A percentile compares a stretch with the other conserved stretches of the same genome.
Conservation (phyloP, 148 eudicot genomes). For the Chenopodium quinoa region DNA sequence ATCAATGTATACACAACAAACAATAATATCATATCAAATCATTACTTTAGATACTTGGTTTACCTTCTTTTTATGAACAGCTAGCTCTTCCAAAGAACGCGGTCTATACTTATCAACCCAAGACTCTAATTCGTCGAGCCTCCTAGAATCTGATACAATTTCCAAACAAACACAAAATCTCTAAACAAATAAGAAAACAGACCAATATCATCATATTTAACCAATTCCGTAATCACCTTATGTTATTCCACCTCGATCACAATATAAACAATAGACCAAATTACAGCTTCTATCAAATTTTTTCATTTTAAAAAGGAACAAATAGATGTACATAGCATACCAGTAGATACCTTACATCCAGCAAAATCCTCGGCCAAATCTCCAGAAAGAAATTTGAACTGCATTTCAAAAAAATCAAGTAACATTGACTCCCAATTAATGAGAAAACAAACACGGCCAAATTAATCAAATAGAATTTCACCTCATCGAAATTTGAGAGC, state of each 20-base stretch:
- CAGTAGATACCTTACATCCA: constrained; percentile 79
- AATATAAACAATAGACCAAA: not conserved
- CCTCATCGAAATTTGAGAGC: constrained; percentile 30
- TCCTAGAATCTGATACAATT: constrained; percentile 44
- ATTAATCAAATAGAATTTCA: not conserved
- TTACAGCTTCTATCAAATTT: not conserved
- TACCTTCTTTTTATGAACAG: constrained; percentile 96
- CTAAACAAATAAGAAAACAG: not conserved
- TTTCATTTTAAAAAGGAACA: not conserved
- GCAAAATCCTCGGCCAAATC: constrained; percentile 66
- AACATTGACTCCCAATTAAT: not conserved
- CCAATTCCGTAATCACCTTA: not conserved
- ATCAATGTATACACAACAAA: not conserved
- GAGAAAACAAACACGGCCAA: not conserved
- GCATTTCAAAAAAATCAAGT: constrained; percentile 22
- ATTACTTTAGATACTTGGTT: constrained; percentile 3
- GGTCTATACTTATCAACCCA: constrained; percentile 94
- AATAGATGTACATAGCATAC: constrained; percentile 47
- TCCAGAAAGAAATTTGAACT: constrained; percentile 62
- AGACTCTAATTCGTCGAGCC: constrained; percentile 36
- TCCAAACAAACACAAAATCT: constrained; percentile 8
- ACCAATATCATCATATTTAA: too few species aligned
- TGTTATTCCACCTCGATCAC: not conserved
- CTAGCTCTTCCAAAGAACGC: constrained; percentile 66
- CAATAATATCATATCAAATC: constrained; percentile 5